Evolutionary conservation across 148 eudicot genomes (phyloP), one percentile per base, ranked within the genome.

Genomic region (Rhododendron mucronatum): DNA sequence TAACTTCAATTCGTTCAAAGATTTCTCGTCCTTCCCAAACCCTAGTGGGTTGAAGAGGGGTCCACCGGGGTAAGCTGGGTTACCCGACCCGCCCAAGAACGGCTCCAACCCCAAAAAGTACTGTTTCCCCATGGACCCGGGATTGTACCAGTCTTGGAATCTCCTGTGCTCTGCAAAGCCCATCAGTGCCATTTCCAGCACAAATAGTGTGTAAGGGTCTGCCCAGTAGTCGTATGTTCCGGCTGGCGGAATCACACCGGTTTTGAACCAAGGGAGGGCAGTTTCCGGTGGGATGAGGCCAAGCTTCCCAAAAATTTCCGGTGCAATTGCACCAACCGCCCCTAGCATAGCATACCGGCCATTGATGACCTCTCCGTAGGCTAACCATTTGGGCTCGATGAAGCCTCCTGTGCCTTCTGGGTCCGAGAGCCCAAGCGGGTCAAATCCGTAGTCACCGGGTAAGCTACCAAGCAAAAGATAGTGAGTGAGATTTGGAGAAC

Each of bases 341-440:
- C 99, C 99, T 8, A 97, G 84, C 99, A 97, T 97, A 44, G 99
- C 99, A 55, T 16, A 93, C 3, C 99, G 95, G 0, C 99, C 99
- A 63, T 97, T 97, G 95, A 97, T 92, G 82, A 97, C 69, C 89
- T 97, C 99, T 23, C 99, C 99, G 77, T 97, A 97, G 69, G 99
- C 99, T 78, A 97, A 81, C 99, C 99, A 97, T 87, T 59, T 95
- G 23, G 99, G 99, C 88, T 97, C 99, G 73, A 97, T 97, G 96
- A 97, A 97, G 28, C 99, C 98, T 82, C 99, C 99, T 3, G 99
- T 92, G 51, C 99, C 99, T 88, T 95, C 99, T 18, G 99, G 99
- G 93, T 97, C 99, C 0, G 99, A 97, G 14, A 97, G 93, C 3
- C 99, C 99, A 15, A 97, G 92, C 5, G 99, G 99, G 90, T 97